Evolutionary conservation across 2,329 filamentous ascomycete genomes (phyloP), one percentile per base, ranked within the genome.

Genomic region (Arthrobotrys entomopaga): DNA sequence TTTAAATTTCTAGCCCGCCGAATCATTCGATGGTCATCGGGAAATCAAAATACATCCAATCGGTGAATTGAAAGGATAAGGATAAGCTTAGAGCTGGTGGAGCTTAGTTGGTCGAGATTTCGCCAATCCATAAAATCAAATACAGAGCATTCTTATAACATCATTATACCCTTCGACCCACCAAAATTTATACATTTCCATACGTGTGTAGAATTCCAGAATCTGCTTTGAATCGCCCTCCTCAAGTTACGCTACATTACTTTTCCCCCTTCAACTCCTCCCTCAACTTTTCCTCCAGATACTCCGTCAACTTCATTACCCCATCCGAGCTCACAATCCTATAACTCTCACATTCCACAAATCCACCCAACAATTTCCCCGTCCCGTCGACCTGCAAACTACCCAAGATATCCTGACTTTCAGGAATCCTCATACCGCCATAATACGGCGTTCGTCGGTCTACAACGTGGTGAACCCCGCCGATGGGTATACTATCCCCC

Each of bases 331-430:
- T 90, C 59, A 90, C 78, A 29, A 89, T 82, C 42, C 88, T 85
- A 79, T 89, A 90, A 2, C 87, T 89, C 13, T 87, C 87, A 75
- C 87, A 76, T 24, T 75, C 76, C 26, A 77, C 78, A 60, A 78
- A 79, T 4, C 78, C 77, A 7, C 77, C 78, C n/a, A 88, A 82
- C 59, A 90, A 85, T 26, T 84, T 79, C 0, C 89, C 89, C 5
- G 81, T 76, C 1, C 83, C 83, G 78, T 89, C 84, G 3, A 90
- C 88, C 79, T 90, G 86, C 46, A 90, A 84, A 76, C 88, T 90
- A 42, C 88, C 89, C 63, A 91, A 82, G 42, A 91, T 91, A 78
- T 91, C 88, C 78, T 90, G 88, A 0, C 88, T 88, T 84, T 86
- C 90, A 1, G 88, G 87, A 79, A 90, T 90, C 60, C 89, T 65